Evolutionary conservation across 345 rosid genomes (phyloP).

Genomic region (Streptanthus diversifolius): DNA sequence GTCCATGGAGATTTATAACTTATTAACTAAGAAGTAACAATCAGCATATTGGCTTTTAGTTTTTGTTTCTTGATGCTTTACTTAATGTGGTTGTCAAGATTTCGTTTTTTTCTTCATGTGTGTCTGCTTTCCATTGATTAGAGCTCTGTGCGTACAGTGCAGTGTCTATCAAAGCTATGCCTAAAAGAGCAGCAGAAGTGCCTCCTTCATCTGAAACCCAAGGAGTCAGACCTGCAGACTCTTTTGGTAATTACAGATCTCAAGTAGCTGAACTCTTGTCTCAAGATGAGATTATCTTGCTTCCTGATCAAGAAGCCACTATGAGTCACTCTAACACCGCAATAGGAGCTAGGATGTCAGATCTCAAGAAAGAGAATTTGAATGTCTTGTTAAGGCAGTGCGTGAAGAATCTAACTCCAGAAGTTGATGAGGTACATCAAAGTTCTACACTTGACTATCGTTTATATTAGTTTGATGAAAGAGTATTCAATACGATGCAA

Average conservation of each 20-base stretch:
- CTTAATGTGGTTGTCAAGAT: background rate
- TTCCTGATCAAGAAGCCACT: conserved; percentile 9
- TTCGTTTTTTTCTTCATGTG: background rate
- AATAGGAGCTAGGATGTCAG: conserved; percentile 44
- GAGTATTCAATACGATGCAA: background rate
- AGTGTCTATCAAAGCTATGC: conserved; percentile 21
- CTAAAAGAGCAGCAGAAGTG: conserved; percentile 20
- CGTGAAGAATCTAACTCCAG: conserved; percentile 38
- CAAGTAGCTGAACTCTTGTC: conserved; percentile 42
- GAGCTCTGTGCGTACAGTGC: background rate
- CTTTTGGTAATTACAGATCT: conserved; percentile 41
- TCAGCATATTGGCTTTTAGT: background rate
- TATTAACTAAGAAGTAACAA: background rate
- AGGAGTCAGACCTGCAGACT: conserved; percentile 39
- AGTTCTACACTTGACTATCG: background rate
- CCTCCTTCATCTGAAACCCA: conserved; percentile 19
- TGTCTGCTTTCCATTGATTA: background rate
- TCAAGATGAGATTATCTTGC: conserved; percentile 33
- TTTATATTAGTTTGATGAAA: background rate
- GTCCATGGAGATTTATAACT: background rate
- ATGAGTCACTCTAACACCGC: conserved; percentile 27
- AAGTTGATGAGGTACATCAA: conserved; percentile 53
- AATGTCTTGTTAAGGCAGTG: conserved; percentile 46
- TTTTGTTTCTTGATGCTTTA: background rate
- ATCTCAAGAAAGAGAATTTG: conserved; percentile 41